Conservation (phyloP, 805 yeast species). For the Lipomyces anomalus region DNA sequence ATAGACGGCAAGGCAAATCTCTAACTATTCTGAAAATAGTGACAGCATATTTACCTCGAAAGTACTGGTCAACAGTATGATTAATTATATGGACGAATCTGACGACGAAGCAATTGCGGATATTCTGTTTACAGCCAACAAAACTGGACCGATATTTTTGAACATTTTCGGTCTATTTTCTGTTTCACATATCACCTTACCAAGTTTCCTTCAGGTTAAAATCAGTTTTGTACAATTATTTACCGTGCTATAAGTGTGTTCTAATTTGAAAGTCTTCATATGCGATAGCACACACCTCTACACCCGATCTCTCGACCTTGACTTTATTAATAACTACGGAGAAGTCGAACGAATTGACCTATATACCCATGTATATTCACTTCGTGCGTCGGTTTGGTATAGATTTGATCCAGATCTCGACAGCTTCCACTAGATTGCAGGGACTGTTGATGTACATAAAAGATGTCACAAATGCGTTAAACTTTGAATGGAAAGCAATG, state of each 20-base stretch:
- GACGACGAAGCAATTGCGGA: conserved; percentile 11
- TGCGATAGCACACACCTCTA: conserved; percentile 8
- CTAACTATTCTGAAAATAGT: background rate
- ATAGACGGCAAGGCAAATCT: too few relatives aligned
- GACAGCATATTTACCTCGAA: conserved; percentile 17
- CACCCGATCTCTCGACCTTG: conserved; percentile 12
- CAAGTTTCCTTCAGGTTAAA: conserved; percentile 6
- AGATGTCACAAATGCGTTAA: conserved; percentile 9
- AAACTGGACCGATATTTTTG: conserved; percentile 1
- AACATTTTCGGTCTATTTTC: conserved; percentile 19
- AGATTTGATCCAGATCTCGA: conserved; percentile 15
- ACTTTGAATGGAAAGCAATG: conserved; percentile 10
- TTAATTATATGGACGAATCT: conserved; percentile 5
- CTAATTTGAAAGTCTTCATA: background rate
- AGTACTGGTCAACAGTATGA: conserved; percentile 11
- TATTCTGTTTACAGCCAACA: conserved; percentile 8
- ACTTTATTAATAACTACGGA: background rate
- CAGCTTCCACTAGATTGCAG: conserved; percentile 16
- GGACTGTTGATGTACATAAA: conserved; percentile 13
- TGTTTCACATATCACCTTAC: conserved; percentile 13
- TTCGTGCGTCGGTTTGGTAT: conserved; percentile 23
- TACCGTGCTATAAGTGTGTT: background rate
- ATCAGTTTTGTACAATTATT: background rate
- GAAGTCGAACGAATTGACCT: background rate
- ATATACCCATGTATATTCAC: conserved; percentile 18